Evolutionary conservation across 495 filamentous ascomycete species (phyloP), one percentile per base, ranked within the genome.

Genomic region (Aspergillus funiculosus): DNA sequence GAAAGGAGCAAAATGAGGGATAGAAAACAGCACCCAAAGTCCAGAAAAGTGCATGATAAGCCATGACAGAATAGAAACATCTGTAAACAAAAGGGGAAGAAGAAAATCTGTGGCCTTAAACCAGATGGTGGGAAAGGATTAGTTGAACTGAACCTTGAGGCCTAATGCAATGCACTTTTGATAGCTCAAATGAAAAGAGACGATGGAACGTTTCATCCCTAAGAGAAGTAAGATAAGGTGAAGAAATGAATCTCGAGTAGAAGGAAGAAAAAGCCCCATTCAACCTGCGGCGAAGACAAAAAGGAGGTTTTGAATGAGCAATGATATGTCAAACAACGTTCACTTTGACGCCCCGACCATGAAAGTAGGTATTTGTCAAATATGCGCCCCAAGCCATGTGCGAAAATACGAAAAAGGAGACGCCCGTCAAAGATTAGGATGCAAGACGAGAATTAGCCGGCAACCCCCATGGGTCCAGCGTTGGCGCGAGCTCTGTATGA

Each of bases 381-480:
- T 54, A 54, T 55, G 51, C 40, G 28, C 19, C 28, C 28, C 40
- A 19, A 22, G 17, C n/a, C n/a, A n/a, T 29, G 3, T 20, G 25
- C 1, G n/a, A n/a, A 30, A 31, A 60, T 28, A 18, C 48, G 48
- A 50, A 37, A 52, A 57, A 51, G 29, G 46, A 48, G 40, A 44
- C 48, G 35, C 26, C 34, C 27, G 1, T 10, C 40, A 44, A 43
- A 43, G 20, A 52, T 26, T 38, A 39, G 32, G 9, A 22, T 41
- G 28, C 22, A 42, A 29, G 29, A n/a, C n/a, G 27, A 51, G 2
- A 14, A n/a, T 56, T 60, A 73, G 27, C 68, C 59, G 48, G 68
- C 67, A 48, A 73, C 69, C 19, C 69, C 69, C 68, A 73, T 73
- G 15, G 67, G 63, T 17, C 69, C 67, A 21, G 63, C 54, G 47